Evolutionary conservation across 345 rosid species (phyloP).

Genomic region (Camelina neglecta): DNA sequence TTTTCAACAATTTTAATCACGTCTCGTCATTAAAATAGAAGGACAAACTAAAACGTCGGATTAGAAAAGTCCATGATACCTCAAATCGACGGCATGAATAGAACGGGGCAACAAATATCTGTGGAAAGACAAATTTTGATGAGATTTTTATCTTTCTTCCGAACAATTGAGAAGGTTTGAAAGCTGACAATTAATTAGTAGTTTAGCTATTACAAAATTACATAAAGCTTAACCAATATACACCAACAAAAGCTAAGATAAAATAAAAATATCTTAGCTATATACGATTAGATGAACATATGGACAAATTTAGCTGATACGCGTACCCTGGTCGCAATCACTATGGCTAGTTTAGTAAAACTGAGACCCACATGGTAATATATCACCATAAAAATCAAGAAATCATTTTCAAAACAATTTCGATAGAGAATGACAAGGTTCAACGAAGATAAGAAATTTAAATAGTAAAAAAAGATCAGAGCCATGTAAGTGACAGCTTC

Average conservation of each 20-base stretch:
- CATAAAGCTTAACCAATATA: conserved; percentile 10
- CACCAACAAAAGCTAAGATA: not conserved
- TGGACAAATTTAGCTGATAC: conserved; percentile 17
- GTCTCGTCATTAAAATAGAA: not conserved
- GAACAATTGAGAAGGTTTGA: conserved; percentile 20
- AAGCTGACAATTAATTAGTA: conserved; percentile 8
- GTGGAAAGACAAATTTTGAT: not conserved
- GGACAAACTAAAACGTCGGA: not conserved
- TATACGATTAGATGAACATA: not conserved
- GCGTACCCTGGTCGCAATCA: not conserved
- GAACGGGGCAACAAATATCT: not conserved
- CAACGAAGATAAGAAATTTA: not conserved
- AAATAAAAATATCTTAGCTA: too few relatives aligned
- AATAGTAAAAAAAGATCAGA: not conserved
- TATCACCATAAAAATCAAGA: not conserved
- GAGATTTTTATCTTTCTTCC: not conserved
- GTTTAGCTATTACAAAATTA: not conserved
- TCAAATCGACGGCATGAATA: not conserved
- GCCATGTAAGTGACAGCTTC: conserved; percentile 42
- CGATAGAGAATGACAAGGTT: not conserved
- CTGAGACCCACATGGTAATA: too few relatives aligned
- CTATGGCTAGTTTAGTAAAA: not conserved
- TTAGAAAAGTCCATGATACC: not conserved
- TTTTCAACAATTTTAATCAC: not conserved
- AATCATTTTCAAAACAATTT: not conserved